Evolutionary conservation across 2,329 filamentous ascomycete species (phyloP), one percentile per base, ranked within the genome.

Genomic region (Cladosporium sp.): DNA sequence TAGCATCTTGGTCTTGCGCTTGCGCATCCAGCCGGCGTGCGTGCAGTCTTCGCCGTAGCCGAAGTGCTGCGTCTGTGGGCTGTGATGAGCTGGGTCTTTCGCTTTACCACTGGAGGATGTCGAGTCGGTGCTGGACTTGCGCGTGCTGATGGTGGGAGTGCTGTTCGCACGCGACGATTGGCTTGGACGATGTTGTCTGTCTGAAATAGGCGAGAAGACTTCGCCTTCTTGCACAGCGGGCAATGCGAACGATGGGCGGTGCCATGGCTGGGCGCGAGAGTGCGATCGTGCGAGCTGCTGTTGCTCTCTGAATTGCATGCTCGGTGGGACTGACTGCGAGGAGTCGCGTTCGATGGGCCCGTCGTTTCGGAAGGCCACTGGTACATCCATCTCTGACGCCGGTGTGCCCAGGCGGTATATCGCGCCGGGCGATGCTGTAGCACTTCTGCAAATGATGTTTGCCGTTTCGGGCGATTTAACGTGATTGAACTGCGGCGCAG

Each of bases 291-390:
- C 30, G 37, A 68, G 64, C 61, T 73, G 64, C 40, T 81, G 70
- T 51, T 79, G 79, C 40, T 82, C 77, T 25, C 78, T 77, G 78
- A 88, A 96, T 71, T 85, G 87, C 92, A 97, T 96, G 75, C 96
- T 87, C 6, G 93, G 93, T 43, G 93, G 93, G 0, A 97, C 93
- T 5, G 92, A 97, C 73, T 96, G 91, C 25, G 91, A 96, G 49
- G 82, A 79, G 69, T 94, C 88, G 52, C 93, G 88, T 45, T 88
- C 82, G 34, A 96, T 80, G 6, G 89, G 89, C 0, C 88, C 89
- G 15, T 85, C 67, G 1, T 85, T 84, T 43, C 92, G 79, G 2
- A 87, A 83, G 0, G 90, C 94, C 60, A 95, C 76, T 0, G 93
- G 92, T 12, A 92, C 86, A 71, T 97, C 93, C 81, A 93, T 88